Evolutionary conservation across 805 yeast species (phyloP).

Genomic region (Zygosaccharomyces gambellarensis): DNA sequence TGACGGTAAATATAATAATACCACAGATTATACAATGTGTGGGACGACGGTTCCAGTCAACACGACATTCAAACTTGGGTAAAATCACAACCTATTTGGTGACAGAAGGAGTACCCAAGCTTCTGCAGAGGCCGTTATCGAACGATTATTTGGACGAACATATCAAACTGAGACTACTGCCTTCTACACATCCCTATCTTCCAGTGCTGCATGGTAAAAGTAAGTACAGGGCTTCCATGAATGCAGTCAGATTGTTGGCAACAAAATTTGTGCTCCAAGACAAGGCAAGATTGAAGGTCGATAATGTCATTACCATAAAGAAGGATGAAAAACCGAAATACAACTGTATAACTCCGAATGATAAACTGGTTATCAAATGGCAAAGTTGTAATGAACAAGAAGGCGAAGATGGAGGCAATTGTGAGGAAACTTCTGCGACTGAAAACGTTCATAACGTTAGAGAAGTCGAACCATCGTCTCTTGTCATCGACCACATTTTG

Average conservation of each 20-base stretch:
- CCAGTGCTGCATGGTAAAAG: slow-evolving; percentile 54
- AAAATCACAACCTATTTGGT: slow-evolving; percentile 46
- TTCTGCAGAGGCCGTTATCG: slow-evolving; percentile 45
- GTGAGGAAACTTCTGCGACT: not conserved
- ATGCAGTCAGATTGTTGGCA: slow-evolving; percentile 50
- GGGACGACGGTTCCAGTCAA: slow-evolving; percentile 7
- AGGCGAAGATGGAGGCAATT: not conserved
- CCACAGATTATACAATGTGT: not conserved
- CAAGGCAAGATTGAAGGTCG: slow-evolving; percentile 48
- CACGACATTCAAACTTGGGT: slow-evolving; percentile 43
- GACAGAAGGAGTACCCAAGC: slow-evolving; percentile 43
- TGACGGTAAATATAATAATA: not conserved
- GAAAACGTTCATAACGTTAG: slow-evolving; percentile 5
- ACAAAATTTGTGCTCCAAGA: slow-evolving; percentile 55
- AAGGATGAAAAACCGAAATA: slow-evolving; percentile 19
- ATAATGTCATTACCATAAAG: slow-evolving; percentile 32
- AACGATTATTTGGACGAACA: slow-evolving; percentile 41
- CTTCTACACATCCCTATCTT: slow-evolving; percentile 47
- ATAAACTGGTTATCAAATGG: slow-evolving; percentile 29
- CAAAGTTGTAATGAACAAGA: slow-evolving; percentile 21
- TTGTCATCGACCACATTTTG: slow-evolving; percentile 16
- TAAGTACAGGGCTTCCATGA: slow-evolving; percentile 52
- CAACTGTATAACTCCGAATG: slow-evolving; percentile 19
- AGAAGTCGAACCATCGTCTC: slow-evolving; percentile 9
- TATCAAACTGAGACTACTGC: slow-evolving; percentile 51